phyloP scores from a whole-genome alignment of 805 yeast species.

The Danielozyma ontarioensis region DNA sequence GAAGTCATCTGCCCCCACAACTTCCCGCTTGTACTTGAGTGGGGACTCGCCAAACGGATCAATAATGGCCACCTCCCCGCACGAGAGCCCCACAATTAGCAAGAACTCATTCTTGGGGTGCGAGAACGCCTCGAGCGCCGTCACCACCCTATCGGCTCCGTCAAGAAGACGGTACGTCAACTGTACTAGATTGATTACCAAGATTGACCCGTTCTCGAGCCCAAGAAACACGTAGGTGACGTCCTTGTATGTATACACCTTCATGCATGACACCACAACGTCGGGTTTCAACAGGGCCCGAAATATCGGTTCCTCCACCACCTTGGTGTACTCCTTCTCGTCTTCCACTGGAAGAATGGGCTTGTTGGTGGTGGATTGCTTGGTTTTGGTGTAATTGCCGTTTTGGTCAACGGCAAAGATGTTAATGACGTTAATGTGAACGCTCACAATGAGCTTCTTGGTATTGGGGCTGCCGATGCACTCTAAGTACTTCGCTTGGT shows the following conservation, averaged over 20 bases:
- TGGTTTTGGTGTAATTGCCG: slow-evolving; percentile 18
- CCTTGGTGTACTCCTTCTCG: slow-evolving; percentile 21
- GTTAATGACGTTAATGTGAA: slow-evolving; percentile 49
- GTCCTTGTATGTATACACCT: slow-evolving; percentile 21
- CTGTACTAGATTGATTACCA: slow-evolving; percentile 53
- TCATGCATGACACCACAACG: slow-evolving; percentile 36
- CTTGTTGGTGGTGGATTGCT: slow-evolving; percentile 12
- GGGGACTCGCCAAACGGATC: slow-evolving; percentile 9
- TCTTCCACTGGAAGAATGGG: slow-evolving; percentile 16
- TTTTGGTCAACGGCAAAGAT: slow-evolving; percentile 32
- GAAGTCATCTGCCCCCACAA: slow-evolving; percentile 21
- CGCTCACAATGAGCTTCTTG: slow-evolving; percentile 29
- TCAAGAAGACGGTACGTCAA: slow-evolving; percentile 38
- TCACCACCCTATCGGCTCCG: slow-evolving; percentile 38
- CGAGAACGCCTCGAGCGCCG: slow-evolving; percentile 15
- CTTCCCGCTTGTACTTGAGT: slow-evolving; percentile 9
- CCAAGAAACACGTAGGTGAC: slow-evolving; percentile 55
- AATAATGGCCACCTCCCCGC: slow-evolving; percentile 11
- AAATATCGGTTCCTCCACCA: slow-evolving; percentile 42
- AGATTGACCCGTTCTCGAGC: slow-evolving; percentile 59
- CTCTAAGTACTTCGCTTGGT: not conserved
- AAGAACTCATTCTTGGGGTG: slow-evolving; percentile 37
- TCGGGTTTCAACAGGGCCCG: slow-evolving; percentile 33
- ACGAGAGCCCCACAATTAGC: slow-evolving; percentile 35
- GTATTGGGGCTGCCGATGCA: not conserved